Evolutionary conservation across 192 early-diverging fungal species (phyloP).

Genomic region (Spinellus fusiger): DNA sequence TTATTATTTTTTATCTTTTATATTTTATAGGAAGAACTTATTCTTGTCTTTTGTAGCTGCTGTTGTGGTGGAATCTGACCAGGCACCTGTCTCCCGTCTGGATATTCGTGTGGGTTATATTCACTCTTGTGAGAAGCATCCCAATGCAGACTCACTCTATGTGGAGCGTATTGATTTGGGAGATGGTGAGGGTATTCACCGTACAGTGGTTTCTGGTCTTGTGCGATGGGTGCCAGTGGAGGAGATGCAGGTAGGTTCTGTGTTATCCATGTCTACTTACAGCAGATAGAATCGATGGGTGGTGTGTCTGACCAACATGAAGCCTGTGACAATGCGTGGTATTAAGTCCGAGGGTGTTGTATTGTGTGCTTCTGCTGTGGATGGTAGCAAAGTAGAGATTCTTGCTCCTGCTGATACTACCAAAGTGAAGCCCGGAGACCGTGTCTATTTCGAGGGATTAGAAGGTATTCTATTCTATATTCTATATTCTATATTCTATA

Average conservation of each 20-base stretch:
- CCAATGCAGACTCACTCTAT: slow-evolving; percentile 94
- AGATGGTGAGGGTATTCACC: slow-evolving; percentile 76
- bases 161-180: slow-evolving; percentile 93
- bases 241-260: slow-evolving; percentile 75
- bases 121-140: slow-evolving; percentile 75
- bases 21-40: background rate
- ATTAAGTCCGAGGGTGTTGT: slow-evolving; percentile 97
- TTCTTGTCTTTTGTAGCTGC: slow-evolving; percentile 23
- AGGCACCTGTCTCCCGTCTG: slow-evolving; percentile 66
- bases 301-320: slow-evolving; percentile 86
- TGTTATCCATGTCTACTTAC: background rate
- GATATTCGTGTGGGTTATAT: slow-evolving; percentile 94
- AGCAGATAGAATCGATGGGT: slow-evolving; percentile 57
- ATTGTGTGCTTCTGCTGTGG: slow-evolving; percentile 77
- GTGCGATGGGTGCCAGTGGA: slow-evolving; percentile 89
- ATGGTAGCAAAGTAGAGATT: slow-evolving; percentile 87
- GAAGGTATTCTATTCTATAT: slow-evolving; percentile 46
- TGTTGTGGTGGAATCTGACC: slow-evolving; percentile 41
- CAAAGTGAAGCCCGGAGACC: slow-evolving; percentile 82
- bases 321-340: slow-evolving; percentile 91
- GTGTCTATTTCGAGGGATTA: slow-evolving; percentile 86
- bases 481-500: slow-evolving; percentile 2
- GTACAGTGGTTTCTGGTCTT: slow-evolving; percentile 88
- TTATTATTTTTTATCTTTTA: background rate
- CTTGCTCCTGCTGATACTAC: slow-evolving; percentile 71